Base-by-base conservation (phyloP, 73 alveolate genomes). In the Urostyla sp. region DNA sequence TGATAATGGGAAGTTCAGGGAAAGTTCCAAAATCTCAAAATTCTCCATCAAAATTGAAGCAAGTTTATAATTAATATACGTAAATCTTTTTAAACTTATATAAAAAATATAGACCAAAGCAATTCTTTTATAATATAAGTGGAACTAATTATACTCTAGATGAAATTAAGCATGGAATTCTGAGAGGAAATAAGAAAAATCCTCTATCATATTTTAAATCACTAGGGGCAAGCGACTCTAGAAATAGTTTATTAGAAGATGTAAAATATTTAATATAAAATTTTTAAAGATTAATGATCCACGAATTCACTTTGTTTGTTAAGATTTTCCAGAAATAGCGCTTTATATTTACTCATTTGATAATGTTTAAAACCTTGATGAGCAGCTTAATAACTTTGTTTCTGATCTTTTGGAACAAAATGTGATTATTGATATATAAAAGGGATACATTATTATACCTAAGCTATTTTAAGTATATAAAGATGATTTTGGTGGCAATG, bases 111-210 rank as follows among this genome's bases (percentile, higher is more conserved):
- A 72, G 72, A 27, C 18, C 30, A 7, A 73, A 73, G 32, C 54
- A 21, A 23, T 91, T 91, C 82, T 86, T 67, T 35, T 91, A 91
- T 67, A 37, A 56, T 35, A 82, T 91, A 51, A 90, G 85, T 0
- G 85, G 84, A 5, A 26, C 52, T 11, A 89, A 54, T 31, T 90
- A 53, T 45, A 90, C 96, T 24, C 24, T 93, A 11, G 91, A 82
- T 0, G 92, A 93, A 30, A 59, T 93, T 50, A 93, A 93, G 83
- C 98, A 93, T 79, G 98, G 98, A 20, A 67, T 93, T 0, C 80
- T 93, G 18, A 81, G 98, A 67, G 90, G 87, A 2, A 93, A 93
- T 75, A 57, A 82, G 51, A 72, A 73, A 54, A 37, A 72, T 23
- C 92, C 92, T 0, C 3, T 45, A 0, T 83, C 87, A 0, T 46